A percentile compares a stretch with the other conserved stretches of the same genome.
Evolutionary conservation across 768 basidiomycete genomes (phyloP).

Genomic region (Suillus lakei): DNA sequence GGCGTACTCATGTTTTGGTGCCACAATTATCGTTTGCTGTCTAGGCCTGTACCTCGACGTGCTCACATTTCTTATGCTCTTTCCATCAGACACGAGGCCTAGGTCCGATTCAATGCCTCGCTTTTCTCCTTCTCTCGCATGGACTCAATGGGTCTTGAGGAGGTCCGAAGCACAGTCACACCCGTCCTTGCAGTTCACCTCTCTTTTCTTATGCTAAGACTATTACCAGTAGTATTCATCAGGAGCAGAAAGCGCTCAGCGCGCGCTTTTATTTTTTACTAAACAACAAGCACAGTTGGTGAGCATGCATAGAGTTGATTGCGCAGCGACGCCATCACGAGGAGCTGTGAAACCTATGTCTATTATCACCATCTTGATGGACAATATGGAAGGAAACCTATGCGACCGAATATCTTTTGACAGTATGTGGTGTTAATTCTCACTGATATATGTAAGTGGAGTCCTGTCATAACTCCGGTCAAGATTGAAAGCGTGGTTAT

Average conservation of each 20-base stretch:
- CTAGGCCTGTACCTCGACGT: too few species aligned
- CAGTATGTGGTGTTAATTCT: not conserved
- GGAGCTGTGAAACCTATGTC: not conserved
- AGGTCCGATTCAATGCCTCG: too few species aligned
- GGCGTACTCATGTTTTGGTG: not conserved
- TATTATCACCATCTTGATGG: not conserved
- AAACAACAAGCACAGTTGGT: not conserved
- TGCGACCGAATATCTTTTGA: not conserved
- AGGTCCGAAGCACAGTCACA: too few species aligned
- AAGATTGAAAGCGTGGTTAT: not conserved
- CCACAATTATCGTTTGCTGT: not conserved
- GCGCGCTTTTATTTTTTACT: not conserved
- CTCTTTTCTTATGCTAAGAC: not conserved
- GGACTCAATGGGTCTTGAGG: too few species aligned
- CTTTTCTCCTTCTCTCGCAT: too few species aligned
- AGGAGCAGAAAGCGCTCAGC: not conserved
- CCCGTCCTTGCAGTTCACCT: not conserved
- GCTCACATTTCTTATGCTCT: too few species aligned
- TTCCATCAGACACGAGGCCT: too few species aligned
- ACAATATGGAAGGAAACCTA: not conserved
- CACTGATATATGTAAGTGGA: conserved; percentile 4
- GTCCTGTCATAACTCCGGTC: not conserved
- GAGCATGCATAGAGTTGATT: not conserved
- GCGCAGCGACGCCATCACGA: not conserved
- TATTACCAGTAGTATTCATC: not conserved